A percentile compares a stretch with the other conserved stretches of the same genome.
Conservation (phyloP, 306 rosid species). For the Cucurbita ficifolia region DNA sequence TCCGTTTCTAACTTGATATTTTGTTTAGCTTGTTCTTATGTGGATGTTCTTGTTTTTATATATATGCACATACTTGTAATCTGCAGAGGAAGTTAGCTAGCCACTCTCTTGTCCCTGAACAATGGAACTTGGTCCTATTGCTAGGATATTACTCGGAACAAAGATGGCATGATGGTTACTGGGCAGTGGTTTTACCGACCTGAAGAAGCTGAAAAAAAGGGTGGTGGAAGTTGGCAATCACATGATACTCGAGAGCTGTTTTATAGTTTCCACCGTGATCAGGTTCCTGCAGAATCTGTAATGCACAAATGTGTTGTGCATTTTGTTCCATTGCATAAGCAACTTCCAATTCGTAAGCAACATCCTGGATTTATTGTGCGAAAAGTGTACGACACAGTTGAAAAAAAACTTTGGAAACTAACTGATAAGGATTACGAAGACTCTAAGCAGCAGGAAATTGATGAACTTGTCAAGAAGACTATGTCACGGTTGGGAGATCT, state of each 20-base stretch:
- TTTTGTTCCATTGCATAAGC: conserved; percentile 75
- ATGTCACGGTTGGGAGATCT: conserved; percentile 45
- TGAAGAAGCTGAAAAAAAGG: conserved; percentile 82
- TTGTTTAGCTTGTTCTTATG: neutral
- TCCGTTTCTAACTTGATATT: neutral
- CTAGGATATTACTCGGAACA: conserved; percentile 58
- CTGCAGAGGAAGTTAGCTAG: conserved; percentile 10
- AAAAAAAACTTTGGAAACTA: conserved; percentile 74
- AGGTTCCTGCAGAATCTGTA: conserved; percentile 89
- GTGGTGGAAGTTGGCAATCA: conserved; percentile 88
- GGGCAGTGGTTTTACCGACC: conserved; percentile 99
- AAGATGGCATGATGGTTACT: conserved; percentile 51
- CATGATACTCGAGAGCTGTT: conserved; percentile 82
- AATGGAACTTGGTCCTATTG: conserved; percentile 13
- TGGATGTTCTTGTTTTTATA: conserved; percentile 4
- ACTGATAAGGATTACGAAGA: conserved; percentile 87
- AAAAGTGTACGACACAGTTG: conserved; percentile 88
- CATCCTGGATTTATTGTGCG: conserved; percentile 91
- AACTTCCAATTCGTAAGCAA: conserved; percentile 72
- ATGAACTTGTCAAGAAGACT: conserved; percentile 77
- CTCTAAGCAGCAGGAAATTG: conserved; percentile 64
- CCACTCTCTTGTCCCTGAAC: conserved; percentile 7
- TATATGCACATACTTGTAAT: neutral
- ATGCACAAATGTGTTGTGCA: conserved; percentile 93
- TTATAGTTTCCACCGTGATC: conserved; percentile 93